Percentiles rank a stretch among this genome's conserved stretches.
Conservation (phyloP, 2,329 filamentous ascomycete species). For the Verticillium zaregamsianum region DNA sequence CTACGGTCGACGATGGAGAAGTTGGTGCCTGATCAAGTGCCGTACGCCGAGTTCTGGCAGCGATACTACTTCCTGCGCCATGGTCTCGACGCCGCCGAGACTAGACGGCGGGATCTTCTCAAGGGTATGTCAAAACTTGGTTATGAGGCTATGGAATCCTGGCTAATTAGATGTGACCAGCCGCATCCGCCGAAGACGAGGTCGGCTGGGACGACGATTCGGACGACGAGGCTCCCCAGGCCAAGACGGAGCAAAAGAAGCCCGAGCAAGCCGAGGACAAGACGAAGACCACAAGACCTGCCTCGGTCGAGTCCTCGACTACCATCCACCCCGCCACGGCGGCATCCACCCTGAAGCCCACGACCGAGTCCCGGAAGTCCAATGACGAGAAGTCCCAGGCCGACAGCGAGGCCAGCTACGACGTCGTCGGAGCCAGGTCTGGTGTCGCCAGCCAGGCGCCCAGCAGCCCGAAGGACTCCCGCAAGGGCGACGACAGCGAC, state of each 20-base stretch:
- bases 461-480: slow-evolving; percentile 55
- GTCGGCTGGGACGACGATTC: slow-evolving; percentile 70
- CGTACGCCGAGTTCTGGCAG: slow-evolving; percentile 87
- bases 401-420: slow-evolving; percentile 94
- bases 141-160: background rate
- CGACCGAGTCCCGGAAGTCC: slow-evolving; percentile 62
- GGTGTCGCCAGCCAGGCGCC: slow-evolving; percentile 76
- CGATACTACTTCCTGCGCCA: slow-evolving; percentile 93
- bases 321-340: slow-evolving; percentile 52
- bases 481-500: slow-evolving; percentile 59
- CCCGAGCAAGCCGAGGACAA: slow-evolving; percentile 22
- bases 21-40: slow-evolving; percentile 87
- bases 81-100: slow-evolving; percentile 90
- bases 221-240: slow-evolving; percentile 36
- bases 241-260: slow-evolving; percentile 22
- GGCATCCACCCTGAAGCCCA: slow-evolving; percentile 50
- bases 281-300: slow-evolving; percentile 28
- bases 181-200: slow-evolving; percentile 68
- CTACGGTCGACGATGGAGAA: slow-evolving; percentile 88
- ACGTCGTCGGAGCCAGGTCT: slow-evolving; percentile 77
- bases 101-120: slow-evolving; percentile 79
- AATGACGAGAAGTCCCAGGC: slow-evolving; percentile 87
- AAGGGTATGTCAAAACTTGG: slow-evolving; percentile 61
- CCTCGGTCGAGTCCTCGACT: slow-evolving; percentile 53
- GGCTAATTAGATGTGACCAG: slow-evolving; percentile 29